Base-by-base conservation (phyloP, 2,329 filamentous ascomycete species). In the Fusarium keratoplasticum region DNA sequence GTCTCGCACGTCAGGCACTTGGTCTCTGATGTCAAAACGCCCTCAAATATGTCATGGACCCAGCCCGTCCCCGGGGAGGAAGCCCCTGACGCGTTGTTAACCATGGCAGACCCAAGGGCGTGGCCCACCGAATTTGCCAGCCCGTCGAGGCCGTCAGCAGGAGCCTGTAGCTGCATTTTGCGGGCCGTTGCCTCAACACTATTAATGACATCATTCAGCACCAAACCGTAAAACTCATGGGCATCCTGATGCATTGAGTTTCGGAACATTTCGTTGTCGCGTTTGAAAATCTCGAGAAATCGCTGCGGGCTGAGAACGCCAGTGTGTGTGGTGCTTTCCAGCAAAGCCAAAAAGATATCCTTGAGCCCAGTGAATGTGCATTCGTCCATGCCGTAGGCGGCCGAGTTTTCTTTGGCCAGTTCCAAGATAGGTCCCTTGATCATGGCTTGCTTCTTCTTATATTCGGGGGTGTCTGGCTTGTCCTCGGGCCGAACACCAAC, bases 191-290 rank as follows among this genome's bases (percentile, higher is more conserved):
- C 89, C 83, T 99, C 96, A 29, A 99, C 95, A 79, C 96, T 97
- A 57, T 95, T 90, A 61, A 99, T 96, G 36, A 99, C 94, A 80
- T 98, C 94, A 82, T 99, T 99, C n/a, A 99, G 87, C 3, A 99
- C 88, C 35, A 98, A 86, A 69, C 97, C 97, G 77, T 98, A 90
- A 76, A 99, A 99, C 81, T 99, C 96, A 82, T 99, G 96, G 1
- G 96, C 96, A 81, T 99, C 96, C 81, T 99, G 96, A 82, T 99
- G 96, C 94, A 98, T 98, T 5, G 95, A 94, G 42, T 95, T 96
- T 67, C 95, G 92, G 79, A 99, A 99, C 93, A 98, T 95, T 82
- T 99, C 96, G 81, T 99, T 97, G 78, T 98, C 95, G 72, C 94
- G 91, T 80, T 95, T 94, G 79, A 99, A 91, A 29, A 98, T 95